Evolutionary conservation across 129 eudicot species (phyloP), one percentile per base, ranked within the genome.

Genomic region (Centaurea solstitialis): DNA sequence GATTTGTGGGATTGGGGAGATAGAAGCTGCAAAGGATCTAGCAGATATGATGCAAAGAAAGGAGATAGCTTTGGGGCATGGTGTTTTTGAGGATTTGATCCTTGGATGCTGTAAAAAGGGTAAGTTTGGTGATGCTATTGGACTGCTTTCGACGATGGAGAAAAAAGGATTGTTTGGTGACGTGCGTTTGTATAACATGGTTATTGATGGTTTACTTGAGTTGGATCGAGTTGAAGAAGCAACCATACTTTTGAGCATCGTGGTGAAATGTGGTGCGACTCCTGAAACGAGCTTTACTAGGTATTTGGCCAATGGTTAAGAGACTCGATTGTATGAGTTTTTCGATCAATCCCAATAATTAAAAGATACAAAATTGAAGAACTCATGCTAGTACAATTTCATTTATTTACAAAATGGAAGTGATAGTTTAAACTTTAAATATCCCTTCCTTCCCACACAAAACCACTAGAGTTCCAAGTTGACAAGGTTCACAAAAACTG

Each of bases 1-100:
- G 23, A 75, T 90, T 65, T 90, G 89, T 80, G 82, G 80, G 81
- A 77, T 70, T 72, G 94, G 90, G 72, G 81, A 86, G 83, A 86
- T 83, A 81, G 84, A 73, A 21, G 76, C 76, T 8, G 91, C 84
- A 18, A 83, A 83, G 64, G 45, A 75, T 70, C 40, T 87, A 4
- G 77, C 87, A 9, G 77, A 65, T 76, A 77, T 80, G 70, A 80
- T 90, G 77, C 85, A 76, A 7, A 69, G 69, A 39, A 78, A 68
- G 68, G 94, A 82, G 77, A 43, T 86, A 18, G 90, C 83, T 22
- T 57, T 87, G 74, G 88, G 82, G 7, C 39, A 68, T 50, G 74
- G 30, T 79, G 74, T 81, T 70, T 78, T 85, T 30, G 83, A 72
- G 76, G 77, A 75, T 47, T 33, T 90, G 65, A 75, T 85, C 11